Evolutionary conservation across 768 basidiomycete species (phyloP).

Genomic region (Mycena kentingensis): DNA sequence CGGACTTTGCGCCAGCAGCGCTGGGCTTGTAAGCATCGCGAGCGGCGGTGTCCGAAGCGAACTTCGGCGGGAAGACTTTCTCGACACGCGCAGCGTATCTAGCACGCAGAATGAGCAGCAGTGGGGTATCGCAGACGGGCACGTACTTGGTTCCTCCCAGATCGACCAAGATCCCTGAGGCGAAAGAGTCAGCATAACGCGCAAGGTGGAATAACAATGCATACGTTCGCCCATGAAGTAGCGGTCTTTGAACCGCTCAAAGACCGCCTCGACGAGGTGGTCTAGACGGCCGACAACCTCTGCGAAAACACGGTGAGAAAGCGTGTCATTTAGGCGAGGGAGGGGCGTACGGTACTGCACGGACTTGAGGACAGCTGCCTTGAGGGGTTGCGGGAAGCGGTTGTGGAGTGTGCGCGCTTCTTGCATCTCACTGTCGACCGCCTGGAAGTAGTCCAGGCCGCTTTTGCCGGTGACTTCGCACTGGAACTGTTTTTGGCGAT

Average conservation of each 20-base stretch:
- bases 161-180: conserved; percentile 80
- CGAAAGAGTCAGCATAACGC: conserved; percentile 4
- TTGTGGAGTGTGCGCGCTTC: conserved; percentile 89
- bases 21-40: conserved; percentile 52
- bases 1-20: conserved; percentile 24
- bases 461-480: conserved; percentile 97
- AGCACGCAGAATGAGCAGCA: conserved; percentile 22
- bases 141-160: conserved; percentile 82
- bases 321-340: conserved; percentile 19
- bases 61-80: conserved; percentile 72
- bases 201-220: conserved; percentile 34
- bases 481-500: conserved; percentile 91
- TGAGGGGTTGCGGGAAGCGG: conserved; percentile 90
- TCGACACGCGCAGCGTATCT: conserved; percentile 85
- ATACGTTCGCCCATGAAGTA: conserved; percentile 90
- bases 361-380: conserved; percentile 84
- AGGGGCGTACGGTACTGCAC: conserved; percentile 93
- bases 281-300: conserved; percentile 97
- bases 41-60: conserved; percentile 45
- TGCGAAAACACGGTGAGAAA: conserved; percentile 37
- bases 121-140: neutral
- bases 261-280: conserved; percentile 91
- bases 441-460: conserved; percentile 91
- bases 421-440: conserved; percentile 85
- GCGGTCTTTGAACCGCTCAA: conserved; percentile 94